These are phyloP conservation scores for Aspergillus sclerotialis DNA, from an alignment of 2,329 filamentous ascomycete genomes.

Conservation along the genomic window DNA sequence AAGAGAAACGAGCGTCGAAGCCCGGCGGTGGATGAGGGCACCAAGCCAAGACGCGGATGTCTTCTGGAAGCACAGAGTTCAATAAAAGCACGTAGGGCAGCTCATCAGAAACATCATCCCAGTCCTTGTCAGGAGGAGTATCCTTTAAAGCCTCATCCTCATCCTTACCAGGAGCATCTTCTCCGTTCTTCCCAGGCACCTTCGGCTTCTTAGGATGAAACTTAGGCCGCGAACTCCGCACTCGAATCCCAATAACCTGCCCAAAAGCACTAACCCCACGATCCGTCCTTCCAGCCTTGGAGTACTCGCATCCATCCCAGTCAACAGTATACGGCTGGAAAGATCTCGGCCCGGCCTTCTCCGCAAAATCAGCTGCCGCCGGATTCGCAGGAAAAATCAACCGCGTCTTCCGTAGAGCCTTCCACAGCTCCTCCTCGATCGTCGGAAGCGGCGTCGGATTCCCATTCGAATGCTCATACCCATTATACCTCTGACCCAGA, in stretches of 20 bases:
- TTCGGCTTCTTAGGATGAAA: slow-evolving; percentile 4
- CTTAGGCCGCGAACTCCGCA: slow-evolving; percentile 70
- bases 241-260: slow-evolving; percentile 78
- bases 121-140: slow-evolving; percentile 34
- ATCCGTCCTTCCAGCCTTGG: slow-evolving; percentile 91
- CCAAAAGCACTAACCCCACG: slow-evolving; percentile 93
- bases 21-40: slow-evolving; percentile 70
- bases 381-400: slow-evolving; percentile 66
- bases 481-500: slow-evolving; percentile 82
- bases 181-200: slow-evolving; percentile 7
- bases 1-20: slow-evolving; percentile 90
- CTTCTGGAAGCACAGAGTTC: slow-evolving; percentile 79
- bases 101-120: slow-evolving; percentile 70
- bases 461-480: slow-evolving; percentile 77
- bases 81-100: slow-evolving; percentile 75
- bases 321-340: slow-evolving; percentile 48
- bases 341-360: slow-evolving; percentile 35
- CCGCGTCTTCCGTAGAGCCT: slow-evolving; percentile 72
- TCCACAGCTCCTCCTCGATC: slow-evolving; percentile 91
- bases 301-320: slow-evolving; percentile 82
- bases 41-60: slow-evolving; percentile 90
- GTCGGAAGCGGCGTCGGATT: slow-evolving; percentile 65
- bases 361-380: slow-evolving; percentile 29
- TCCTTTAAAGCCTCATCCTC: slow-evolving; percentile 21
- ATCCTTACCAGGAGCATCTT: slow-evolving; percentile 9